Evolutionary conservation across 768 basidiomycete species (phyloP), one percentile per base, ranked within the genome.

Genomic region (Cystofilobasidium bisporidii): DNA sequence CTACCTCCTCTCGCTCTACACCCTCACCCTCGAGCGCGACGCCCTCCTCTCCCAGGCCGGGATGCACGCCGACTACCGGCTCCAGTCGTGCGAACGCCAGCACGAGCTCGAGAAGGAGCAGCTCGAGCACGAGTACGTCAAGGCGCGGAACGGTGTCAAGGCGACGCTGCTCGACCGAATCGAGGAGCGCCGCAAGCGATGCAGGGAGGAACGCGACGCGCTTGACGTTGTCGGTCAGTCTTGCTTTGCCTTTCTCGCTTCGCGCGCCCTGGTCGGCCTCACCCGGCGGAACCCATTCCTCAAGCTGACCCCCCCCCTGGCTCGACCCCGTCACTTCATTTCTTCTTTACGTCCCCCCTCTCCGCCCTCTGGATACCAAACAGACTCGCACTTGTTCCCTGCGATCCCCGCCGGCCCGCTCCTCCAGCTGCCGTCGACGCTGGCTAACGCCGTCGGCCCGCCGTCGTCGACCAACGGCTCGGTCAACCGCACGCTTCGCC

Each of bases 151-250:
- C 63, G 74, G 75, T 14, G 79, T 78, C 5, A 71, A 75, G 56
- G 75, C 77, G 71, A 67, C 77, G 41, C 64, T 80, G 30, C 58
- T 80, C 28, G 78, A 76, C 24, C 73, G 75, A 5, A 73, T 79
- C 28, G 80, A 80, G 69, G 80, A 80, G 67, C 61, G 78, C 26
- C 69, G 77, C 60, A 71, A 76, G 66, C 77, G 77, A 55, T 65
- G 79, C n/a, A 71, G 75, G 60, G 80, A 80, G 63, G 80, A 80
- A 65, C 79, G 79, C 69, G 80, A 80, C 57, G 76, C 76, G 24
- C 77, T 77, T 20, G 79, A 79, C 15, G 75, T 77, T 3, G 71
- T 77, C 17, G 79, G 78, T 79, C 63, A 69, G 78, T 76, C 14
- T 20, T n/a, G 38, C 15, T 40, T 58, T 45, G 47, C 63, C 6